Base-by-base conservation (phyloP, 805 yeast species). In the Metschnikowia cubensis region DNA sequence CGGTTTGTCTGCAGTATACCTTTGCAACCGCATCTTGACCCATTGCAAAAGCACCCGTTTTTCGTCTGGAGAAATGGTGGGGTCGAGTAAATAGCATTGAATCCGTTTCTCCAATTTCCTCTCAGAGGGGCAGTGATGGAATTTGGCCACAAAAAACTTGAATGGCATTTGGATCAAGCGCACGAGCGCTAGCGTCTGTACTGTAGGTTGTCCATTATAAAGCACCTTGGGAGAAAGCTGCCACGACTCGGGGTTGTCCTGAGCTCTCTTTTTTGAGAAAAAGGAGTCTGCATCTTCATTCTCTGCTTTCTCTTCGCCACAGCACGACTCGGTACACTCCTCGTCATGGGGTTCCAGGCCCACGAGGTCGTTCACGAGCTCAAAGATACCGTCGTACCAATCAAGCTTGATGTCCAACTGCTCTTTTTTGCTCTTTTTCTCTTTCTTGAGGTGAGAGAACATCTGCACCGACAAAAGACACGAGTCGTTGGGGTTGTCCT, bases 391-490 rank as follows among this genome's bases (percentile, higher is more conserved):
- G 31, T 75, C 77, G 69, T 80, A 76, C 84, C 83, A 82, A 15
- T 67, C 66, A 17, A 80, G 53, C 48, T 72, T 75, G 39, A 61
- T 58, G 6, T 72, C 67, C 35, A 70, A 56, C 49, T 70, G 69
- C 35, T 67, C 62, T 29, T 65, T 69, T 29, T 63, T 63, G 14
- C 50, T 52, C 5, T 52, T 39, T 45, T 60, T 62, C 29, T 56
- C 52, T 25, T 52, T 42, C 45, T 68, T 70, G 35, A 72, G 45
- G 36, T 70, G 60, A 40, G 59, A 61, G 42, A 72, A 58, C 48
- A 79, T 63, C 55, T 82, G 84, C 1, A 73, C 69, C 1, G 84
- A 82, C n/a, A 88, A 61, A 47, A 81, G 73, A 11, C 86, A 77
- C 2, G 75, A 62, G 56, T 86, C 89, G 58, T 79, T 75, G 33